These are phyloP conservation scores for Botrytis pseudocinerea DNA, from an alignment of 2,329 filamentous ascomycete species.

Conservation along the genomic window DNA sequence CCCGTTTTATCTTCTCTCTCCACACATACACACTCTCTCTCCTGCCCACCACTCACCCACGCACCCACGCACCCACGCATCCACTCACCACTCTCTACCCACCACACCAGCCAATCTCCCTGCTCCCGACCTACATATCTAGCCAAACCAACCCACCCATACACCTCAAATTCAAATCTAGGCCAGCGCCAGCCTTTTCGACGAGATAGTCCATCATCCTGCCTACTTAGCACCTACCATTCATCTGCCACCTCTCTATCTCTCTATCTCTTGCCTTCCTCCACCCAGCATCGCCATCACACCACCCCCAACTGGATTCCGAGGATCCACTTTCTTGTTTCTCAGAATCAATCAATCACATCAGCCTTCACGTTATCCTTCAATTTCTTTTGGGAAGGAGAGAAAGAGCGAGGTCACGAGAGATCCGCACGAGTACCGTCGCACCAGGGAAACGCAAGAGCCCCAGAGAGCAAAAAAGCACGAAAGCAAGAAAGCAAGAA, in stretches of 20 bases:
- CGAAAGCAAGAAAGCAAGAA: background rate
- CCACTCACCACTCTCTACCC: background rate
- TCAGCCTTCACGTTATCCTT: background rate
- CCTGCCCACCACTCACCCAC: background rate
- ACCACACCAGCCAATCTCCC: too few species aligned
- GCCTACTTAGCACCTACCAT: background rate
- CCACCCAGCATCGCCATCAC: background rate
- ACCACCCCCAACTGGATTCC: background rate
- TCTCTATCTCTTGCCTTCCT: background rate
- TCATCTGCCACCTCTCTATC: background rate
- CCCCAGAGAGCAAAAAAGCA: background rate
- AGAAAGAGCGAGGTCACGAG: background rate
- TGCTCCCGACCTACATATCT: background rate
- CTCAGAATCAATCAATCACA: background rate
- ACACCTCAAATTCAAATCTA: background rate
- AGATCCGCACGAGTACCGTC: background rate
- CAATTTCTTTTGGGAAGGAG: background rate
- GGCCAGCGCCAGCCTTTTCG: slow-evolving; percentile 6
- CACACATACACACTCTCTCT: background rate
- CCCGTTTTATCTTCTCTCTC: background rate
- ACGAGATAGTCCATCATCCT: background rate
- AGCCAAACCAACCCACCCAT: background rate
- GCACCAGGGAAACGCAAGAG: background rate
- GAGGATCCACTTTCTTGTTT: background rate
- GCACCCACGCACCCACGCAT: background rate